Evolutionary conservation across 495 filamentous ascomycete genomes (phyloP).

Genomic region (Neurospora tetrasperma): DNA sequence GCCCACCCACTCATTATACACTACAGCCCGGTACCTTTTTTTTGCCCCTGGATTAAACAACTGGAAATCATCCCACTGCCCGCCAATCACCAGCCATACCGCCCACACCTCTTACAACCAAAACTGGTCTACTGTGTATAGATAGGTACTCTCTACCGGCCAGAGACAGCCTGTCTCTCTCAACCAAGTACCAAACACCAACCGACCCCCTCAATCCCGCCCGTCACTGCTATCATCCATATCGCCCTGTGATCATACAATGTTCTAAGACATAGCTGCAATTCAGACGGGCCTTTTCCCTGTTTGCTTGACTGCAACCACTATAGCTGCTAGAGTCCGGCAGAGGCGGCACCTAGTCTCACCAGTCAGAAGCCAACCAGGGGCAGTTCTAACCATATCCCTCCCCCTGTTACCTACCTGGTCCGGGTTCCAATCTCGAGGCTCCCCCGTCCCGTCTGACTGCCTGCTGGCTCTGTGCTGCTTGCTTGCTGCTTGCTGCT

Average conservation of each 20-base stretch:
- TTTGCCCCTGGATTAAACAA: constrained; percentile 6
- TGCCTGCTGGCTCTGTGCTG: background rate
- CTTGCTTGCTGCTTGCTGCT: constrained; percentile 8
- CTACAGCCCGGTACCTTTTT: background rate
- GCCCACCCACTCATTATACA: background rate
- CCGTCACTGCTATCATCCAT: background rate
- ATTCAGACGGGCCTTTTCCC: constrained; percentile 5
- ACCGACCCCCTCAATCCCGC: background rate
- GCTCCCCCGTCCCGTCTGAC: background rate
- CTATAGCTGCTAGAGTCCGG: constrained; percentile 10
- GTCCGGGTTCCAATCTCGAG: background rate
- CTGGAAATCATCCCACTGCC: background rate
- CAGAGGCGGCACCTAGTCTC: constrained; percentile 6
- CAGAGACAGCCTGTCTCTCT: background rate
- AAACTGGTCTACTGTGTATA: background rate
- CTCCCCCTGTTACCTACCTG: constrained; percentile 4
- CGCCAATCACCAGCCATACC: background rate
- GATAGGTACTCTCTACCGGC: constrained; percentile 4
- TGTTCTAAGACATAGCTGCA: constrained; percentile 10
- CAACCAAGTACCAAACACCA: background rate
- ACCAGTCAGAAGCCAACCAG: background rate
- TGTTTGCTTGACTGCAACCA: constrained; percentile 5
- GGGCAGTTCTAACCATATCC: background rate
- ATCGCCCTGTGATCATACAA: constrained; percentile 3
- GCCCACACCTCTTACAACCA: constrained; percentile 2